Conservation (phyloP, 1,284 basidiomycete genomes). For the Fomitopsis betulina region DNA sequence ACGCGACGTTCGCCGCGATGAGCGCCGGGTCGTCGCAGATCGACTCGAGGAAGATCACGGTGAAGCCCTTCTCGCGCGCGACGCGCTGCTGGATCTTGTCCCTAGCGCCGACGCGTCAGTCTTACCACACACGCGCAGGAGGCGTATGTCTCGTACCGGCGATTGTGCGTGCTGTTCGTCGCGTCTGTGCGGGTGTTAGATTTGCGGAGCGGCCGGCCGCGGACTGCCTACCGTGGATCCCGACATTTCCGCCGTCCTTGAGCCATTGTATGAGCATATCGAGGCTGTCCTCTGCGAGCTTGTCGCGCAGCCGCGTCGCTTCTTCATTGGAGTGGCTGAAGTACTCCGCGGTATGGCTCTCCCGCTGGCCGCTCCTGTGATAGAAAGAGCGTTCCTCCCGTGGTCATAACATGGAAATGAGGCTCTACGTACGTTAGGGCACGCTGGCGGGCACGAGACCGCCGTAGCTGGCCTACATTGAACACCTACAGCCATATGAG, state of each 20-base stretch:
- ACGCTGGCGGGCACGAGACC: constrained; percentile 80
- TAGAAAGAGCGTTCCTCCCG: neutral
- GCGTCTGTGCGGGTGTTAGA: constrained; percentile 55
- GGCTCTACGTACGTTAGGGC: constrained; percentile 54
- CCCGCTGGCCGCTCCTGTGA: constrained; percentile 71
- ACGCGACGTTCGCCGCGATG: constrained; percentile 92
- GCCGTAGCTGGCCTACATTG: constrained; percentile 94
- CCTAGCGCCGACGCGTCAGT: constrained; percentile 32
- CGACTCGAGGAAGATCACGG: constrained; percentile 92
- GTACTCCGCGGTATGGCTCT: constrained; percentile 89
- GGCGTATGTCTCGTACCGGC: constrained; percentile 46
- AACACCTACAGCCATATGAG: constrained; percentile 66
- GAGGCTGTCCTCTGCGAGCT: constrained; percentile 87
- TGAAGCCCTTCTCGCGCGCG: constrained; percentile 86
- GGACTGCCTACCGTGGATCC: constrained; percentile 79
- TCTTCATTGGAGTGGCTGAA: constrained; percentile 87
- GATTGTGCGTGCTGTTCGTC: constrained; percentile 82
- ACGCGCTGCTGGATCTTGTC: constrained; percentile 80
- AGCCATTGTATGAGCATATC: constrained; percentile 96
- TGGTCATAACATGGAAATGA: neutral
- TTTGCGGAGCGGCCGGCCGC: neutral
- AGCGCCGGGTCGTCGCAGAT: constrained; percentile 91
- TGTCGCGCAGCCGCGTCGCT: constrained; percentile 77
- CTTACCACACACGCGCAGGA: neutral
- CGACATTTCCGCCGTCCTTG: constrained; percentile 94